These are phyloP conservation scores for Cadophora sp. DNA, from an alignment of 2,329 filamentous ascomycete species.

Conservation along the genomic window DNA sequence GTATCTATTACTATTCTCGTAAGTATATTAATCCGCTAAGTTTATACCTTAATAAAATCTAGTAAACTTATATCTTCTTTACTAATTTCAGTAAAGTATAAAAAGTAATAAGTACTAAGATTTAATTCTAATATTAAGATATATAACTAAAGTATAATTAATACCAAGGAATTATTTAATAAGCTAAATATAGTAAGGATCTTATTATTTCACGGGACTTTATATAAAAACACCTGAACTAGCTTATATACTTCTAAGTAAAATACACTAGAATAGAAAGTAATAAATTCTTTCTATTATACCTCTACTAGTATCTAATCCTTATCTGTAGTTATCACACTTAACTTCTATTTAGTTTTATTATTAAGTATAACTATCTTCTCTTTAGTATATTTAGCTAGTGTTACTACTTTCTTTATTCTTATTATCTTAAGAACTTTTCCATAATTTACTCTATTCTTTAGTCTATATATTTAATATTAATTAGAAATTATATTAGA, in stretches of 20 bases:
- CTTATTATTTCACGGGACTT: conserved; percentile 12
- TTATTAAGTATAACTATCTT: background rate
- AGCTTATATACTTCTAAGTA: conserved; percentile 15
- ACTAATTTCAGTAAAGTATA: background rate
- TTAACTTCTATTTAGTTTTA: background rate
- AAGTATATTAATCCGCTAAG: background rate
- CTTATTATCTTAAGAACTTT: conserved; percentile 13
- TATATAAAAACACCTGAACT: conserved; percentile 2
- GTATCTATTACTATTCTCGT: background rate
- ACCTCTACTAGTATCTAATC: background rate
- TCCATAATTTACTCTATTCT: conserved; percentile 10
- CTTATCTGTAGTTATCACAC: background rate
- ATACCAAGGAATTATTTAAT: background rate
- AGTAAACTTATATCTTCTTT: background rate
- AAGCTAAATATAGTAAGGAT: conserved; percentile 14
- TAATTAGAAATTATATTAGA: conserved; percentile 12
- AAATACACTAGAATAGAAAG: background rate
- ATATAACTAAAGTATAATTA: background rate
- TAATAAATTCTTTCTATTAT: background rate
- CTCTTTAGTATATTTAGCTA: background rate
- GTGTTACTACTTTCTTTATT: background rate
- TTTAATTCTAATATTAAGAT: background rate
- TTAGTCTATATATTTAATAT: conserved; percentile 24
- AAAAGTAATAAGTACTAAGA: background rate
- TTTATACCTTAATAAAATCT: background rate